Evolutionary conservation across 139 green algal genomes (phyloP), one percentile per base, ranked within the genome.

Genomic region (Trebouxia sp.): DNA sequence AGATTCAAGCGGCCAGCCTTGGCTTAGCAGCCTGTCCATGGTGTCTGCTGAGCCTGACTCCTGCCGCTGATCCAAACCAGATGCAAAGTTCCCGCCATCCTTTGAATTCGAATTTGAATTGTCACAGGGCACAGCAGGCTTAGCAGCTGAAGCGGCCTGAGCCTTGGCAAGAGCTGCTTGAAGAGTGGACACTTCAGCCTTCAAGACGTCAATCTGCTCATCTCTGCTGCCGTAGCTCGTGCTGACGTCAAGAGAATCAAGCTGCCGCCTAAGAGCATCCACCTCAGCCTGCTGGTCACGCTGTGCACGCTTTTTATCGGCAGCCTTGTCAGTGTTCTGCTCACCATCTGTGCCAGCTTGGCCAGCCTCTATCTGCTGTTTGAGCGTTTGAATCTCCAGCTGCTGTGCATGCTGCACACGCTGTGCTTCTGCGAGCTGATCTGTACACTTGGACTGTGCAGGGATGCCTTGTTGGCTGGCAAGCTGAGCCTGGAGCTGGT

Each of bases 361-460:
- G 12, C 32, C 8, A 3, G n/a, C 35, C 24, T 39, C 62, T 35
- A 45, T 32, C 62, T 72, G 62, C 62, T 41, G 62, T 15, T 15
- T 32, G 20, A 72, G 62, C 9, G 62, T 30, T 26, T 43, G 11
- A 2, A 72, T 43, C 43, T 72, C 62, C n/a, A 72, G 62, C 32
- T 72, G 35, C 35, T 70, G 62, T 42, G 62, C 62, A 30, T 70
- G 62, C 62, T 72, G 32, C 43, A 15, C 58, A 43, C 14, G 58
- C 58, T 70, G 30, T n/a, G 58, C 62, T 26, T 72, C 62, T 45
- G 62, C 62, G 5, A 72, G 62, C 62, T 72, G 62, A 35, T 72
- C 12, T 8, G 62, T 28, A 35, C 62, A 72, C n/a, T 37, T 72
- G 32, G 62, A 42, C 14, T 26, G 28, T n/a, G 30, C 11, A 24